Percentiles rank a stretch among this genome's conserved stretches.
Evolutionary conservation across 2,329 filamentous ascomycete species (phyloP).

Genomic region (Pseudogymnoascus sp.): DNA sequence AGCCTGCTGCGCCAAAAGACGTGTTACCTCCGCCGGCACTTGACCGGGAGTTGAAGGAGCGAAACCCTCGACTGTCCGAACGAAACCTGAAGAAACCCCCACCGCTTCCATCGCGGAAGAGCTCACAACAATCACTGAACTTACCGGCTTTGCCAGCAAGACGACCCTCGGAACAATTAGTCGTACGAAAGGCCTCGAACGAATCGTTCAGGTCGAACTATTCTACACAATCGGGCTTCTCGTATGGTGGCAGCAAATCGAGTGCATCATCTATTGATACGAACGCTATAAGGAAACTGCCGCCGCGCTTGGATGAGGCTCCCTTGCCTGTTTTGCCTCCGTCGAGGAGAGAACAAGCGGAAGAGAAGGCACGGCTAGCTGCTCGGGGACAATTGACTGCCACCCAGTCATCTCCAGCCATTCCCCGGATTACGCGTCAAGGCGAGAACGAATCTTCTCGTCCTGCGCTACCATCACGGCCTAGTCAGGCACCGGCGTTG

Average conservation of each 20-base stretch:
- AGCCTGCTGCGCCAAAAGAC: constrained; percentile 20
- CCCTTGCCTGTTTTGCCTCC: constrained; percentile 52
- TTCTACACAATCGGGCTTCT: constrained; percentile 48
- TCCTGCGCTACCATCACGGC: constrained; percentile 25
- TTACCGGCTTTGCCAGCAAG: constrained; percentile 44
- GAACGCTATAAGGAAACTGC: constrained; percentile 40
- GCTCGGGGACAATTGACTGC: constrained; percentile 29
- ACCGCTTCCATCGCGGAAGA: constrained; percentile 25
- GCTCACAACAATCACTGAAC: constrained; percentile 31
- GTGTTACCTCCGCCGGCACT: constrained; percentile 24
- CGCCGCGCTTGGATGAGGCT: constrained; percentile 49
- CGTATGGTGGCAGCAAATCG: constrained; percentile 39
- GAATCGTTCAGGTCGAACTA: constrained; percentile 50
- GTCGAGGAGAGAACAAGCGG: constrained; percentile 42
- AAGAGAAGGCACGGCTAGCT: constrained; percentile 35
- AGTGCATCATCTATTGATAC: constrained; percentile 38
- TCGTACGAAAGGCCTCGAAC: constrained; percentile 46
- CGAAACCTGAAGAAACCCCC: constrained; percentile 21
- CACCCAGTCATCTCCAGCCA: constrained; percentile 33
- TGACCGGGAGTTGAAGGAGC: constrained; percentile 20
- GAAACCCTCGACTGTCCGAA: constrained; percentile 21
- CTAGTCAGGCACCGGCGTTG: constrained; percentile 10
- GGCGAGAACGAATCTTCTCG: constrained; percentile 12
- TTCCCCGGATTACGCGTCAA: constrained; percentile 25
- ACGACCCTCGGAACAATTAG: constrained; percentile 37